Evolutionary conservation across 768 basidiomycete species (phyloP), one percentile per base, ranked within the genome.

Genomic region (Podaxis rugospora): DNA sequence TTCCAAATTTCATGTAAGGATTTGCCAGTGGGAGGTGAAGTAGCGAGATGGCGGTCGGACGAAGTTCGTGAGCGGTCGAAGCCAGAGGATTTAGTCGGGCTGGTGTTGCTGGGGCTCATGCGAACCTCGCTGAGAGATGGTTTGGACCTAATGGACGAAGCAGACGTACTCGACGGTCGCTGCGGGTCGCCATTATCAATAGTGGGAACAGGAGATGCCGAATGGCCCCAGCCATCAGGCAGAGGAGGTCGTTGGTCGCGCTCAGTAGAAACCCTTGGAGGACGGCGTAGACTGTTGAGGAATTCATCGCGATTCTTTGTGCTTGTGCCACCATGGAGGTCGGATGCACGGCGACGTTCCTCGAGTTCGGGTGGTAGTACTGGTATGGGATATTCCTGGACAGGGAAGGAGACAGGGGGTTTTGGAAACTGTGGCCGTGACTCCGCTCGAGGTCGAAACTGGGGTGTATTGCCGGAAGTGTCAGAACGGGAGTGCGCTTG

Each of bases 1-100:
- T 75, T 80, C 83, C 83, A 84, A 32, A 83, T 68, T 60, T 82
- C 80, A 13, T 77, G 80, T 0, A 71, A 68, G 46, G 70, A 65
- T 37, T 71, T 50, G 13, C 21, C 25, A 25, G 51, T 69, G 13
- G 75, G 67, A 60, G 77, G 67, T 60, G 73, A 66, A 53, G 69
- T 69, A 11, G 74, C 66, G 66, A 70, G 61, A 59, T 74, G 68
- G 44, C 74, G 71, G 28, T 76, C 75, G 14, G 72, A 66, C 61
- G 74, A 72, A 11, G 74, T 72, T 50, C 78, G 66, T 6, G 51
- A 35, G 25, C 51, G 51, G 10, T 60, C 59, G 16, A 60, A 32
- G 39, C 28, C 16, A 14, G 51, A 53, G 32, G 51, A 27, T 46
- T 53, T 60, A 9, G 51, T 54, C 4, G 39, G 51, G 13, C 51